phyloP scores from a whole-genome alignment of 306 rosid genomes.

The Quercus parvula region DNA sequence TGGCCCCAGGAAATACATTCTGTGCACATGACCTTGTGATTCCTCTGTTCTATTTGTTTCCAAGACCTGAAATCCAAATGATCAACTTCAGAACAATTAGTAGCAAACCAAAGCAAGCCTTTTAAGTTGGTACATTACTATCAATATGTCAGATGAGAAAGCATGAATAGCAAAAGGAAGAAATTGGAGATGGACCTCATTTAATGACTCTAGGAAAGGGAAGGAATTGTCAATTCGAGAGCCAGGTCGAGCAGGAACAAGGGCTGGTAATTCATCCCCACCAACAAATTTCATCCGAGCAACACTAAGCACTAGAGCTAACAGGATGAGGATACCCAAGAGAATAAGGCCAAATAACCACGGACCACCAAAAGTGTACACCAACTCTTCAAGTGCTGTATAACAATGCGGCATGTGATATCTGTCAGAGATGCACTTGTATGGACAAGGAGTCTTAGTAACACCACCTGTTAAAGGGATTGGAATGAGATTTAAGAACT shows the following conservation, averaged over 20 bases:
- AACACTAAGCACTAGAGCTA: conserved; percentile 87
- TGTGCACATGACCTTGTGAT: conserved; percentile 92
- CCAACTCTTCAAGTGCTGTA: conserved; percentile 55
- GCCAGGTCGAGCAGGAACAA: conserved; percentile 63
- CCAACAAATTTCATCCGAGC: conserved; percentile 81
- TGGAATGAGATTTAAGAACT: neutral
- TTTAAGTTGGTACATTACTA: neutral
- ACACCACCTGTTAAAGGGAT: conserved; percentile 44
- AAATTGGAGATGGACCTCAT: conserved; percentile 63
- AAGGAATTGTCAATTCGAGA: conserved; percentile 80
- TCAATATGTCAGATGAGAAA: neutral
- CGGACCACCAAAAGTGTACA: conserved; percentile 61
- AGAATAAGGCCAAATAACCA: conserved; percentile 63
- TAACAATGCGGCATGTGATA: conserved; percentile 61
- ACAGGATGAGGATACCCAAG: conserved; percentile 63
- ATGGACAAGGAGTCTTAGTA: conserved; percentile 52
- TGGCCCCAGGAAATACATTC: conserved; percentile 98
- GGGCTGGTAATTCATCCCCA: conserved; percentile 66
- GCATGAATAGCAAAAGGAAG: conserved; percentile 18
- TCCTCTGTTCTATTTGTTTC: conserved; percentile 83
- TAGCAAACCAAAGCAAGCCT: conserved; percentile 6
- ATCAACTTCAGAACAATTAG: conserved; percentile 11
- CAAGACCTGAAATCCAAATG: conserved; percentile 60
- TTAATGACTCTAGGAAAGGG: conserved; percentile 92
- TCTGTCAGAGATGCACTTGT: conserved; percentile 48